These are phyloP conservation scores for Primulina tabacum DNA, from an alignment of 257 asterid genomes.

Conservation along the genomic window DNA sequence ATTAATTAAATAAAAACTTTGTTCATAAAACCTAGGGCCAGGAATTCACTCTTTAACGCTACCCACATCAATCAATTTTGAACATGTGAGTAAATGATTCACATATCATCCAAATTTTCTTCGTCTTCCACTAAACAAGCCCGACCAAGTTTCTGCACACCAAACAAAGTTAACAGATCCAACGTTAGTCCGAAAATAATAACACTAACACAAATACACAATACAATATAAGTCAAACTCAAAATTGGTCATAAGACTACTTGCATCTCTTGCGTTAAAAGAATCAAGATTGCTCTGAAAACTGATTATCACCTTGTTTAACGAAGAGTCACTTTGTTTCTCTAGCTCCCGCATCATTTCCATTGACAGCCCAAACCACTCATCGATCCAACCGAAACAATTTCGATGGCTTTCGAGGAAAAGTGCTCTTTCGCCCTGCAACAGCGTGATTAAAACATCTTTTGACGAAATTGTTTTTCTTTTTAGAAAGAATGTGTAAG, in stretches of 20 bases:
- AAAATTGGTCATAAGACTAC: background rate
- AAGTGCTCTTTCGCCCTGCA: slow-evolving; percentile 86
- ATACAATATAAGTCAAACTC: too few relatives aligned
- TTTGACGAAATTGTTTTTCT: background rate
- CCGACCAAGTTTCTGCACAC: slow-evolving; percentile 58
- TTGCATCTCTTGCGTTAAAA: too few relatives aligned
- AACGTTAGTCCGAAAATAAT: background rate
- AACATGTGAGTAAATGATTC: slow-evolving; percentile 11
- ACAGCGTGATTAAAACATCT: background rate
- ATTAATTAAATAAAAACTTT: too few relatives aligned
- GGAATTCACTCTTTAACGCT: too few relatives aligned
- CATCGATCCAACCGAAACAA: slow-evolving; percentile 82
- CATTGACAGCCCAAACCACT: slow-evolving; percentile 70
- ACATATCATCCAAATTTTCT: slow-evolving; percentile 29
- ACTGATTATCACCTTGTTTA: slow-evolving; percentile 51
- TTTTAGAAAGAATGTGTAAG: too few relatives aligned
- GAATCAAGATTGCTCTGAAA: too few relatives aligned
- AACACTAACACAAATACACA: too few relatives aligned
- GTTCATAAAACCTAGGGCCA: too few relatives aligned
- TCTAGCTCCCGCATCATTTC: slow-evolving; percentile 84
- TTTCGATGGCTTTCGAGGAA: slow-evolving; percentile 82
- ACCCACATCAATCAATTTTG: background rate
- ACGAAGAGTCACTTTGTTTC: slow-evolving; percentile 62
- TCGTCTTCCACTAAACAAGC: slow-evolving; percentile 26
- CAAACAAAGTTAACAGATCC: background rate